A percentile compares a stretch with the other conserved stretches of the same genome.
These are phyloP conservation scores for Knufia petricola DNA, from an alignment of 2,329 filamentous ascomycete species.

Conservation along the genomic window DNA sequence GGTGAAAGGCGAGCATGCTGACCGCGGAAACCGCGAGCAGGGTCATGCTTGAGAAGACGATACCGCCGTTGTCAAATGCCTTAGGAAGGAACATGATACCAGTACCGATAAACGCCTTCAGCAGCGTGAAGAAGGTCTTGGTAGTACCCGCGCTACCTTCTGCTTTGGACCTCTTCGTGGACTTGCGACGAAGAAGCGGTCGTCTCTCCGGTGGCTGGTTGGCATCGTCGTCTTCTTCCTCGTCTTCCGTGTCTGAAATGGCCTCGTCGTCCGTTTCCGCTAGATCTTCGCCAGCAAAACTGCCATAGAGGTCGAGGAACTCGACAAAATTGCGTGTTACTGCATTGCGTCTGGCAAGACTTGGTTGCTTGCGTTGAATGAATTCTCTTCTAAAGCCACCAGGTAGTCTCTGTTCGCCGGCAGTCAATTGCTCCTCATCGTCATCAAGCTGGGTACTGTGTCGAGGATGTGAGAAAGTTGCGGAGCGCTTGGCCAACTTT, in stretches of 20 bases:
- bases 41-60: conserved; percentile 63
- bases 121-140: conserved; percentile 67
- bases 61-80: conserved; percentile 67
- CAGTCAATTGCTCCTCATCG: conserved; percentile 31
- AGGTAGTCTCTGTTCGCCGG: conserved; percentile 39
- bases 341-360: conserved; percentile 38
- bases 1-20: conserved; percentile 61
- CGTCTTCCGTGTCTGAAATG: conserved; percentile 36
- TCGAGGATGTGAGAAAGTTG: conserved; percentile 54
- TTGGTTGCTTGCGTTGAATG: conserved; percentile 27
- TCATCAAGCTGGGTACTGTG: conserved; percentile 15
- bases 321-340: conserved; percentile 63
- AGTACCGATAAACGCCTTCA: conserved; percentile 71
- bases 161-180: conserved; percentile 3
- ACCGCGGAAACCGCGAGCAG: conserved; percentile 56
- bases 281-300: conserved; percentile 65
- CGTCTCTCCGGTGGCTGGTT: conserved; percentile 42
- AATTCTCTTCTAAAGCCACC: conserved; percentile 48
- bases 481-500: conserved; percentile 47
- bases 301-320: conserved; percentile 65
- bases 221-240: conserved; percentile 36
- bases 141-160: conserved; percentile 55
- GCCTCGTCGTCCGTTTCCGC: conserved; percentile 50
- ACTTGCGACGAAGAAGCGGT: conserved; percentile 44
- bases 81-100: conserved; percentile 76